Evolutionary conservation across 1,284 basidiomycete species (phyloP).

Genomic region (Entoloma clypeatum): DNA sequence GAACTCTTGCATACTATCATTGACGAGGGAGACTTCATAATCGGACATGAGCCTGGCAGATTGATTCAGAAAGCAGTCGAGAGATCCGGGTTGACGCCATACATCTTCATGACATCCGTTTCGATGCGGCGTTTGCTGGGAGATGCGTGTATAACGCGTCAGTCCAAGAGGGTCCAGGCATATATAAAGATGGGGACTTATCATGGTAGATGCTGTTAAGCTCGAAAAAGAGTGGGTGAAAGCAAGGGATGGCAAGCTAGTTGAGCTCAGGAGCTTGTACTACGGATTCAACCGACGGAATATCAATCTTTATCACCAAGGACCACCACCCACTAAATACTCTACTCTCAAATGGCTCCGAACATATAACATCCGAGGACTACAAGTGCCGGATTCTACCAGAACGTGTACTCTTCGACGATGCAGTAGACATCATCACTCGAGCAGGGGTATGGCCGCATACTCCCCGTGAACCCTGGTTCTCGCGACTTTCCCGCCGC

Average conservation of each 20-base stretch:
- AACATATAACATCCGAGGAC: neutral
- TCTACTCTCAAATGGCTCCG: neutral
- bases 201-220: slow-evolving; percentile 35
- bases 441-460: slow-evolving; percentile 49
- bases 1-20: slow-evolving; percentile 99
- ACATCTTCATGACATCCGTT: slow-evolving; percentile 99
- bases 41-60: slow-evolving; percentile 85
- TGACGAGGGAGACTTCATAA: slow-evolving; percentile 94
- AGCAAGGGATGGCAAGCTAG: slow-evolving; percentile 28
- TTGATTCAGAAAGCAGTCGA: slow-evolving; percentile 9
- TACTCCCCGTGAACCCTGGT: slow-evolving; percentile 26
- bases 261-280: slow-evolving; percentile 22
- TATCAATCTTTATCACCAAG: no score
- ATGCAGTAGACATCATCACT: slow-evolving; percentile 61
- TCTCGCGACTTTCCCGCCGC: slow-evolving; percentile 19
- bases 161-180: slow-evolving; percentile 13
- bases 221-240: slow-evolving; percentile 34
- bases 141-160: slow-evolving; percentile 35
- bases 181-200: slow-evolving; percentile 19
- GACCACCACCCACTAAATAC: no score
- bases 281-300: slow-evolving; percentile 29
- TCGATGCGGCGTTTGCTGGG: slow-evolving; percentile 88
- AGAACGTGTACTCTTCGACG: slow-evolving; percentile 70
- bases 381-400: slow-evolving; percentile 27
- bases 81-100: slow-evolving; percentile 16